phyloP scores from a whole-genome alignment of 2,329 filamentous ascomycete genomes.

The Chrysoporthe puriensis region DNA sequence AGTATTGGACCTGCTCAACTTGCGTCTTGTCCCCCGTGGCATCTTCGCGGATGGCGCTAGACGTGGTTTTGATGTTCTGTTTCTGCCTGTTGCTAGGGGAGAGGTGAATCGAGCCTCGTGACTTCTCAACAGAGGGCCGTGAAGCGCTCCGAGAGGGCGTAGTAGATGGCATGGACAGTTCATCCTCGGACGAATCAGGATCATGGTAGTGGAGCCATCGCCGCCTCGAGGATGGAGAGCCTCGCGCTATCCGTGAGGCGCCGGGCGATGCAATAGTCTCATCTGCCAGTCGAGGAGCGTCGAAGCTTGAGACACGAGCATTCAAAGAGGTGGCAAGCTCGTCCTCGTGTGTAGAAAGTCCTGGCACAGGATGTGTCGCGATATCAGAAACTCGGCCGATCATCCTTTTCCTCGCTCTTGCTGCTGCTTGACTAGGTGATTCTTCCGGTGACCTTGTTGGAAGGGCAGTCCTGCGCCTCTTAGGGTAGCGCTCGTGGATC shows the following conservation, averaged over 20 bases:
- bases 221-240: not conserved
- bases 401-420: constrained; percentile 6
- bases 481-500: constrained; percentile 16
- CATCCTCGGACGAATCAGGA: constrained; percentile 25
- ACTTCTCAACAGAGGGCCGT: not conserved
- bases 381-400: not conserved
- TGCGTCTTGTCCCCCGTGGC: not conserved
- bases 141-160: constrained; percentile 14
- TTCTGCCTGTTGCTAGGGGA: constrained; percentile 10
- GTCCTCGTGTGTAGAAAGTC: constrained; percentile 14
- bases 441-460: constrained; percentile 9
- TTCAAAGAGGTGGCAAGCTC: constrained; percentile 17
- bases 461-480: constrained; percentile 18
- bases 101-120: not conserved
- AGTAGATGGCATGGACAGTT: constrained; percentile 24
- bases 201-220: not conserved
- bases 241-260: not conserved
- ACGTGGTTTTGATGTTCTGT: not conserved
- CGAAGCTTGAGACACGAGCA: not conserved
- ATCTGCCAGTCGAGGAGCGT: constrained; percentile 4
- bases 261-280: not conserved
- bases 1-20: not conserved
- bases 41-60: not conserved
- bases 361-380: constrained; percentile 3
- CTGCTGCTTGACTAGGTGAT: constrained; percentile 21